Conservation (phyloP, 257 asterid species). For the Craterostigma plantagineum region DNA sequence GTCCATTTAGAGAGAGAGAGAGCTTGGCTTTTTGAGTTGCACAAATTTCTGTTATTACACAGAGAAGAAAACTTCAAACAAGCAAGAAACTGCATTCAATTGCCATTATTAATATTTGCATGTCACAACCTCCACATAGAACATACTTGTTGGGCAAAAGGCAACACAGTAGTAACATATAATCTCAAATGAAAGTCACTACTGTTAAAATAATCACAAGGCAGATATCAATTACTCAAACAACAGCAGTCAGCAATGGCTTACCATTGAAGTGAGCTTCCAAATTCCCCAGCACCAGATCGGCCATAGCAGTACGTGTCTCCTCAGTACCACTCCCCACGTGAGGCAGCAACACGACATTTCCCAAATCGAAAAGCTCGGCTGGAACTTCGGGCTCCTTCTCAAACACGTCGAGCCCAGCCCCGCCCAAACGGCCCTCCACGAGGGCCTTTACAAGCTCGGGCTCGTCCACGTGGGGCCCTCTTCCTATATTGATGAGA, state of each 20-base stretch:
- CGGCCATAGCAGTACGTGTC: constrained; percentile 58
- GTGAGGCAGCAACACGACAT: constrained; percentile 61
- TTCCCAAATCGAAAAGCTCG: constrained; percentile 35
- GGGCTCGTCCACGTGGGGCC: constrained; percentile 62
- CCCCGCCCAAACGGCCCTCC: constrained; percentile 83
- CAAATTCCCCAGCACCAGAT: constrained; percentile 55
- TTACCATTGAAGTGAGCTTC: constrained; percentile 53
- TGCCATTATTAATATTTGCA: no score
- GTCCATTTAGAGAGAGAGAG: no score
- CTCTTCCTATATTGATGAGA: constrained; percentile 71
- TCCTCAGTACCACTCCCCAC: constrained; percentile 61
- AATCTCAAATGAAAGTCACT: no score
- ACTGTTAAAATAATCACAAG: no score
- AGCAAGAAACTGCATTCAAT: no score
- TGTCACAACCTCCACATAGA: no score
- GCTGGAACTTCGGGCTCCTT: constrained; percentile 67
- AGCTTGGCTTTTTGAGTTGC: no score
- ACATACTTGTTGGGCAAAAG: no score
- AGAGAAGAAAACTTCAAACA: no score
- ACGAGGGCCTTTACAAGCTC: constrained; percentile 67
- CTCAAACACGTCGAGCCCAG: constrained; percentile 75
- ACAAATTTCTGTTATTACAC: no score
- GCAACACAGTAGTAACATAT: no score
- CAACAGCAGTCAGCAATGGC: constrained; percentile 49
- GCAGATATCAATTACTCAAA: constrained; percentile 12